Percentiles rank a stretch among this genome's conserved stretches.
phyloP scores from a whole-genome alignment of 2,329 filamentous ascomycete species.

The Scorias spongiosa region DNA sequence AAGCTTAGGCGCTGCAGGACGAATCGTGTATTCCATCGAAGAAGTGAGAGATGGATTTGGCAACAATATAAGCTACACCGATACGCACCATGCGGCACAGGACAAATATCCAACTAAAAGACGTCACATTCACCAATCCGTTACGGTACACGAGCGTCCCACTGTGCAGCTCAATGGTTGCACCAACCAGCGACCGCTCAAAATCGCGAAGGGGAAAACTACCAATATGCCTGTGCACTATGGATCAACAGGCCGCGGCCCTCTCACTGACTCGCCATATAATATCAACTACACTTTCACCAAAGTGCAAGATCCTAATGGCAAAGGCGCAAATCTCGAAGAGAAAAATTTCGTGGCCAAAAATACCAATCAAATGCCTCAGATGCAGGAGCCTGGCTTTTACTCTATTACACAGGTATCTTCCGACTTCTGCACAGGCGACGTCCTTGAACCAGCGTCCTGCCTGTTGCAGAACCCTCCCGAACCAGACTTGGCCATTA shows the following conservation, averaged over 20 bases:
- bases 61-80: slow-evolving; percentile 64
- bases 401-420: slow-evolving; percentile 72
- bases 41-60: slow-evolving; percentile 85
- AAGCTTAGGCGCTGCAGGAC: slow-evolving; percentile 61
- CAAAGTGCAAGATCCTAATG: slow-evolving; percentile 52
- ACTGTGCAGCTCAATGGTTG: slow-evolving; percentile 57
- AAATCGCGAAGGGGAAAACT: slow-evolving; percentile 60
- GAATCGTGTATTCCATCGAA: slow-evolving; percentile 81
- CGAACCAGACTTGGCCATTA: slow-evolving; percentile 62
- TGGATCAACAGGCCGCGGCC: slow-evolving; percentile 42
- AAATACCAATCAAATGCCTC: slow-evolving; percentile 46
- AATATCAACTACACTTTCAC: slow-evolving; percentile 71
- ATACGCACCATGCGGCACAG: slow-evolving; percentile 51
- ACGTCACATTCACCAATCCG: slow-evolving; percentile 54
- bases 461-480: slow-evolving; percentile 84
- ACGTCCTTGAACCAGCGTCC: slow-evolving; percentile 86
- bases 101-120: slow-evolving; percentile 27
- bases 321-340: slow-evolving; percentile 52
- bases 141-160: slow-evolving; percentile 77
- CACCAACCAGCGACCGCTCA: slow-evolving; percentile 64
- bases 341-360: slow-evolving; percentile 46
- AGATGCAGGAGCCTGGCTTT: slow-evolving; percentile 62
- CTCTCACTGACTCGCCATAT: slow-evolving; percentile 49
- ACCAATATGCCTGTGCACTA: slow-evolving; percentile 58
- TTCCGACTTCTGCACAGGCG: slow-evolving; percentile 69